phyloP scores from a whole-genome alignment of 177 flowering plant genomes.

The Telopea speciosissima region DNA sequence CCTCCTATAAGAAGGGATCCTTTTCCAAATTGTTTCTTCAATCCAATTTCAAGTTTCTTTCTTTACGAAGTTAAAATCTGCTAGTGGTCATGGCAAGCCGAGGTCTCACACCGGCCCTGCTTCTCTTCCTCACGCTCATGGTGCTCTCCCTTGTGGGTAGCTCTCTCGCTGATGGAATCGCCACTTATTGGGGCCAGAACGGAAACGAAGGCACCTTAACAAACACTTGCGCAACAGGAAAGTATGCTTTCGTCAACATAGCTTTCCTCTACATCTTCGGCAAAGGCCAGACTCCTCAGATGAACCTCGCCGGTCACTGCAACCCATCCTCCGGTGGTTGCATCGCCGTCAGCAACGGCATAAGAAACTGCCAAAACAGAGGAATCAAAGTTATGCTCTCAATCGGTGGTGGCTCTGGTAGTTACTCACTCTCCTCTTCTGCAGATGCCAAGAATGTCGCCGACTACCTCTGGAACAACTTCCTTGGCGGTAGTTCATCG shows the following conservation, averaged over 20 bases:
- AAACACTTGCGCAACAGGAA: constrained; percentile 16
- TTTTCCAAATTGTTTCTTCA: no score
- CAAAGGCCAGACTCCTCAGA: constrained; percentile 10
- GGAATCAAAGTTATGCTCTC: constrained; percentile 28
- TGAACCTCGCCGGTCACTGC: constrained; percentile 28
- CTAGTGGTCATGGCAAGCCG: no score
- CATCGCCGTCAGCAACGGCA: constrained; percentile 8
- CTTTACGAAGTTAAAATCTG: no score
- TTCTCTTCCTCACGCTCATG: not conserved
- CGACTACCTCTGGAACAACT: constrained; percentile 21
- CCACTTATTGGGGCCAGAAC: constrained; percentile 23
- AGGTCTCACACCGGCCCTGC: not conserved
- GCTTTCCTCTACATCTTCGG: constrained; percentile 26
- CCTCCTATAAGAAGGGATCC: no score
- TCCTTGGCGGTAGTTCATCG: constrained; percentile 14
- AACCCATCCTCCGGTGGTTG: constrained; percentile 14
- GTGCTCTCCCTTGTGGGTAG: not conserved
- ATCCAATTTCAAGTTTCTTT: no score
- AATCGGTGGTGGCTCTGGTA: constrained; percentile 19
- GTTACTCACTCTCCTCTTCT: constrained; percentile 14
- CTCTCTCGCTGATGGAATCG: constrained; percentile 1
- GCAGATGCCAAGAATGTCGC: constrained; percentile 22
- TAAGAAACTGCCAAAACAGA: constrained; percentile 13
- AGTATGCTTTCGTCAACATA: constrained; percentile 17
- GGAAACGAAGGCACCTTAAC: constrained; percentile 9